Evolutionary conservation across 2,329 filamentous ascomycete species (phyloP).

Genomic region (Fusarium sp.): DNA sequence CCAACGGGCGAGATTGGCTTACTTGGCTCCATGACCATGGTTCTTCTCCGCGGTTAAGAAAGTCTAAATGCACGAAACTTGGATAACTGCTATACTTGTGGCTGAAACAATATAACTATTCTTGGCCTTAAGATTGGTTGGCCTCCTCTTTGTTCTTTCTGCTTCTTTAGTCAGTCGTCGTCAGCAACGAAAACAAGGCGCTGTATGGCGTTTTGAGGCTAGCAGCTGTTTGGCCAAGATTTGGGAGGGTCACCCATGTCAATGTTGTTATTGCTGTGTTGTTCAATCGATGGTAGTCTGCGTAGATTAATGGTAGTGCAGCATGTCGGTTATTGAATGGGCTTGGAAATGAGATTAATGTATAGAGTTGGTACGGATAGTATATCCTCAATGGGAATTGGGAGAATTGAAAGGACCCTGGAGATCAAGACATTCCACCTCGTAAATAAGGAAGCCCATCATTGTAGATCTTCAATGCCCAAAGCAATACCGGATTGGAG

Average conservation of each 20-base stretch:
- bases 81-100: conserved; percentile 8
- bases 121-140: conserved; percentile 8
- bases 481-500: conserved; percentile 21
- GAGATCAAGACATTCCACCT: neutral
- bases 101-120: conserved; percentile 21
- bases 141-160: conserved; percentile 19
- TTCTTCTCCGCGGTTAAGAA: neutral
- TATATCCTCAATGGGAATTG: neutral
- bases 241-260: conserved; percentile 37
- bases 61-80: conserved; percentile 19
- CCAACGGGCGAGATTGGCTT: conserved; percentile 13
- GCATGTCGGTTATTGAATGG: neutral
- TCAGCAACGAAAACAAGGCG: conserved; percentile 42
- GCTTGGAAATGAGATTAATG: neutral
- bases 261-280: conserved; percentile 27
- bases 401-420: neutral
- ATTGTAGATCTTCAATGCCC: conserved; percentile 15
- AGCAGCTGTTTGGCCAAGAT: conserved; percentile 30
- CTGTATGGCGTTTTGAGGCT: conserved; percentile 22
- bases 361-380: neutral
- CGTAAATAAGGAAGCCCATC: conserved; percentile 9
- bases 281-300: conserved; percentile 4
- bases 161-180: conserved; percentile 31
- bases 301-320: conserved; percentile 4
- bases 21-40: neutral